These are phyloP conservation scores for Coprinopsis marcescibilis DNA, from an alignment of 768 basidiomycete species.

Conservation along the genomic window DNA sequence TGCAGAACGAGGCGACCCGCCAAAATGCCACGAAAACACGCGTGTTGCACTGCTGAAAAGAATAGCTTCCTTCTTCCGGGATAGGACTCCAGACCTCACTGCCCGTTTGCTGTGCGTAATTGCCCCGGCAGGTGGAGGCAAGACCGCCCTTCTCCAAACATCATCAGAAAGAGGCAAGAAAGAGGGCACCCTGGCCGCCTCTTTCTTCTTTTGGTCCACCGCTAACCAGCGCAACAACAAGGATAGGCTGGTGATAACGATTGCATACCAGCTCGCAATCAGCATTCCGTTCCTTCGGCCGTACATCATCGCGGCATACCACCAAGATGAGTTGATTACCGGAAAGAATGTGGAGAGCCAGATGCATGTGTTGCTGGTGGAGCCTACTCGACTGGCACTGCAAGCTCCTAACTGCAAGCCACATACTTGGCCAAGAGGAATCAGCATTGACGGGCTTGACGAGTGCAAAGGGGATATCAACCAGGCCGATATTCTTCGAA, in stretches of 20 bases:
- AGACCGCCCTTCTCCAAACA: constrained; percentile 11
- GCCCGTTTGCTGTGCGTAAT: too few species aligned
- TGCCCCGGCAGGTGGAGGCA: too few species aligned
- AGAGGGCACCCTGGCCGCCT: constrained; percentile 3
- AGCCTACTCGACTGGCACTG: constrained; percentile 1
- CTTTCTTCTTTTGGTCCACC: constrained; percentile 11
- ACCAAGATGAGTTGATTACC: neutral
- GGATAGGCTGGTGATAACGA: constrained; percentile 5
- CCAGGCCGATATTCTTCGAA: constrained; percentile 9
- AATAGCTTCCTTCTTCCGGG: too few species aligned
- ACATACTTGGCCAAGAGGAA: neutral
- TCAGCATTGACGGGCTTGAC: constrained; percentile 13
- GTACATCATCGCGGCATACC: constrained; percentile 1
- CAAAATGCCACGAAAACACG: too few species aligned
- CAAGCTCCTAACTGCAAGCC: neutral
- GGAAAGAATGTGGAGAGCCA: constrained; percentile 4
- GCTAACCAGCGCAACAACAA: constrained; percentile 4
- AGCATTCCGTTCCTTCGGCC: neutral
- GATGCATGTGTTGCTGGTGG: constrained; percentile 5
- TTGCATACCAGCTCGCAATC: constrained; percentile 9
- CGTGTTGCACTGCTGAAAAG: too few species aligned
- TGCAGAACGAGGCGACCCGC: too few species aligned
- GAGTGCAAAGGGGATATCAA: constrained; percentile 11
- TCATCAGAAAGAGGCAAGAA: constrained; percentile 3
- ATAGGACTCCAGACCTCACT: too few species aligned